A percentile compares a stretch with the other conserved stretches of the same genome.
Conservation (phyloP, 352 stramenopile genomes). For the Globisporangium emineosum region DNA sequence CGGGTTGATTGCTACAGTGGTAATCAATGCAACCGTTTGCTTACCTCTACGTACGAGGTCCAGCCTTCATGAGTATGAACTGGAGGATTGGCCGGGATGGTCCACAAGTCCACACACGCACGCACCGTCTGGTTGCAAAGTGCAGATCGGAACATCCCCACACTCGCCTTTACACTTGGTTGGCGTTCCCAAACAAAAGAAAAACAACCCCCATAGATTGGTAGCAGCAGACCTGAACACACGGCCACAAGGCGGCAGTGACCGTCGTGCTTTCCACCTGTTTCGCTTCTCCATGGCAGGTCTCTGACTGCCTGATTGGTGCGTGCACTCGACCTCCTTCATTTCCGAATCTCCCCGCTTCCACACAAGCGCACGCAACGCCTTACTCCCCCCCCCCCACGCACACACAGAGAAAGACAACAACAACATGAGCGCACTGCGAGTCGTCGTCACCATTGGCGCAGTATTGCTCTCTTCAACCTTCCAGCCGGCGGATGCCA, state of each 20-base stretch:
- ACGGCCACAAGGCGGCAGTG: neutral
- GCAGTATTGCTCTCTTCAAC: constrained; percentile 11
- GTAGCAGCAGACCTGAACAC: neutral
- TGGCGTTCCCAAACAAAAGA: neutral
- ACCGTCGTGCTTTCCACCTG: neutral
- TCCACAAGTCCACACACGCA: neutral
- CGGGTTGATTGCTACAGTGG: neutral
- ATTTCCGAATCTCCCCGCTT: constrained; percentile 7
- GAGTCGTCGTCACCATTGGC: neutral
- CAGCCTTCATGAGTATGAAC: neutral
- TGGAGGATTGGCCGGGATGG: neutral
- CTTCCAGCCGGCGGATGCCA: neutral
- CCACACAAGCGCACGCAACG: neutral
- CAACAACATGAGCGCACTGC: constrained; percentile 13
- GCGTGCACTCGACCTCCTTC: neutral
- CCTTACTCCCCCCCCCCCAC: neutral
- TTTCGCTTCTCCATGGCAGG: neutral
- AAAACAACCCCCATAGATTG: neutral
- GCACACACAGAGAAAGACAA: neutral
- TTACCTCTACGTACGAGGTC: neutral
- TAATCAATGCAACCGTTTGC: neutral
- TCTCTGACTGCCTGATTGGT: neutral
- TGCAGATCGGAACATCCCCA: neutral
- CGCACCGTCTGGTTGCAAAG: neutral
- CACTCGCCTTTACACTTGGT: neutral